A percentile compares a stretch with the other conserved stretches of the same genome.
Evolutionary conservation across 169 alveolate genomes (phyloP).

Genomic region (Amoebophrya sp.): DNA sequence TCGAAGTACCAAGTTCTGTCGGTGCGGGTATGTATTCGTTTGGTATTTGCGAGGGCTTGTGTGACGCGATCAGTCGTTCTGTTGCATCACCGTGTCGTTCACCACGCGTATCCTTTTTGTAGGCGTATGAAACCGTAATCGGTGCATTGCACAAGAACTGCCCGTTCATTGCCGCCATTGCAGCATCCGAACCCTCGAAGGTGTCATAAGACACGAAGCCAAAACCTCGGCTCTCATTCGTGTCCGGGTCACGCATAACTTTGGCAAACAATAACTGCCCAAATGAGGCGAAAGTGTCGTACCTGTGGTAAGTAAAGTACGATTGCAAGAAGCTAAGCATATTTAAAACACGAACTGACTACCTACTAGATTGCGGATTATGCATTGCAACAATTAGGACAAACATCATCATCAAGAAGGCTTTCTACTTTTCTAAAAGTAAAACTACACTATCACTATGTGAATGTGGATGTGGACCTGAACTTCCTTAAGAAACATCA

Average conservation of each 20-base stretch:
- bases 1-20: background rate
- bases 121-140: conserved; percentile 93
- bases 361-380: too few species aligned
- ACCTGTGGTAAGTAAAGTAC: conserved; percentile 35
- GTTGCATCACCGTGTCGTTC: conserved; percentile 81
- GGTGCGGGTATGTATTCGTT: background rate
- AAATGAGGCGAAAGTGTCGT: conserved; percentile 89
- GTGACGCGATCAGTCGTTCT: conserved; percentile 73
- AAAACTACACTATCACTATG: too few species aligned
- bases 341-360: too few species aligned
- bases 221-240: conserved; percentile 81
- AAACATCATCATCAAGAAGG: too few species aligned
- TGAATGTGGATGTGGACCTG: too few species aligned
- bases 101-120: conserved; percentile 87
- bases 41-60: conserved; percentile 41
- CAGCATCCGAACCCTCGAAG: conserved; percentile 94
- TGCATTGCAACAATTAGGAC: too few species aligned
- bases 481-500: too few species aligned
- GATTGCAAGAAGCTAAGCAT: too few species aligned
- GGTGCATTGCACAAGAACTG: conserved; percentile 91
- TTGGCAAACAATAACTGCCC: conserved; percentile 80
- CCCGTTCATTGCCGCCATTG: conserved; percentile 89
- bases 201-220: conserved; percentile 93
- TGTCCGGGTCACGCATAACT: conserved; percentile 84
- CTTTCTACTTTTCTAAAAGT: too few species aligned